phyloP scores from a whole-genome alignment of 495 filamentous ascomycete species.

The Aspergillus leporis region DNA sequence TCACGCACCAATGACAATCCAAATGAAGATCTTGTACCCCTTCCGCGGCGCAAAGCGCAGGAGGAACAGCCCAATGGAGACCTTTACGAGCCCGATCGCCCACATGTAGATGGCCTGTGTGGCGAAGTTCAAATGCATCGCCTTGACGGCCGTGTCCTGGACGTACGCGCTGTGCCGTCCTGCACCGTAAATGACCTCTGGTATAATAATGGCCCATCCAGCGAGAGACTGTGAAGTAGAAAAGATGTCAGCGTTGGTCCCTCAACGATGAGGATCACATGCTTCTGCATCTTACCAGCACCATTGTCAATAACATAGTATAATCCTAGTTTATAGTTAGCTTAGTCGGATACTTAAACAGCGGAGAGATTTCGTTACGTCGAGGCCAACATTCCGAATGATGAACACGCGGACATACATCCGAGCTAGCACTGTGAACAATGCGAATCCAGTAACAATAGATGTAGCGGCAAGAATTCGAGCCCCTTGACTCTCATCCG shows the following conservation, averaged over 20 bases:
- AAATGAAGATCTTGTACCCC: conserved; percentile 38
- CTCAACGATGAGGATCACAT: background rate
- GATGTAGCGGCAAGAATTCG: conserved; percentile 35
- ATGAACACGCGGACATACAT: conserved; percentile 42
- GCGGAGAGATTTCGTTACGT: conserved; percentile 23
- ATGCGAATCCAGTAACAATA: conserved; percentile 32
- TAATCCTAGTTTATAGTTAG: conserved; percentile 25
- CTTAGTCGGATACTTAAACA: background rate
- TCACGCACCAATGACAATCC: conserved; percentile 24
- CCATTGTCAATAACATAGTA: conserved; percentile 40
- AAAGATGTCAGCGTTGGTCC: background rate
- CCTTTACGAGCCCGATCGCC: conserved; percentile 44
- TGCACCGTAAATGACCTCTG: conserved; percentile 40
- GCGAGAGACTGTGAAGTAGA: conserved; percentile 22
- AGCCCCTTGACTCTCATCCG: conserved; percentile 33
- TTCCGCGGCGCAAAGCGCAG: conserved; percentile 37
- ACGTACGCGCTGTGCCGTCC: conserved; percentile 38
- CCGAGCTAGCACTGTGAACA: conserved; percentile 27
- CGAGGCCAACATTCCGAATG: conserved; percentile 36
- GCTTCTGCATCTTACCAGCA: conserved; percentile 16
- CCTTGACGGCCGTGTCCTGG: conserved; percentile 29
- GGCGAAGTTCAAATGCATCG: conserved; percentile 46
- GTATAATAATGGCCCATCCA: conserved; percentile 34
- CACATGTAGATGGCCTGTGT: conserved; percentile 42
- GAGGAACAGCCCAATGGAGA: conserved; percentile 48